Base-by-base conservation (phyloP, 225 moss, liverwort and hornwort species). In the Pseudisothecium myosuroides region DNA sequence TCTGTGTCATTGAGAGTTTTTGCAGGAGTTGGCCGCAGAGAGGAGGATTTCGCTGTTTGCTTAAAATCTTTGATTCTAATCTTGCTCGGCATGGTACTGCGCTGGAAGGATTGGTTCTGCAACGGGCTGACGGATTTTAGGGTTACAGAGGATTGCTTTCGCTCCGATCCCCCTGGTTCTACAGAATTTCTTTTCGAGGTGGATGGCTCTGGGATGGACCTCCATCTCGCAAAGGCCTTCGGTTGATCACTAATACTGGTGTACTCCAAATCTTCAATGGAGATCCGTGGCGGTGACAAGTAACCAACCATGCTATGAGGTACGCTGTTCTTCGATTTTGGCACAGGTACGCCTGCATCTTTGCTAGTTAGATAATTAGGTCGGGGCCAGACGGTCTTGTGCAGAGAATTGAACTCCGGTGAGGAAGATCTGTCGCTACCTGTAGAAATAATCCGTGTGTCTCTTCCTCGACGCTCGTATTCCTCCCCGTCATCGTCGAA, bases 201-300 rank as follows among this genome's bases (percentile, higher is more conserved):
- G 64, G 87, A 89, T 75, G 86, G 76, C 86, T 68, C 85, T 62
- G 73, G 63, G 23, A 72, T 87, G 66, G 82, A 92, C 76, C 84
- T 88, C 90, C 92, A 90, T 87, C 90, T 90, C 72, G 80, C 90
- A 39, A 88, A 90, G 52, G 84, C 81, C 82, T 85, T 92, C 73
- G 84, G 87, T 82, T 55, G 26, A 31, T 76, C 90, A 45, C 54
- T 89, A 22, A 20, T 86, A 82, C 52, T 87, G 45, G 61, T 80
- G 85, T 66, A 86, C 34, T 90, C 88, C 61, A 86, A 86, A 49
- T 88, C 89, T 52, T 66, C 88, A 62, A 85, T 73, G 66, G 88
- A 91, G 36, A 89, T 85, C 45, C 88, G 90, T 43, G 91, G 91
- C 36, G 93, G 91, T 69, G 93, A 91, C 85, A 90, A 89, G 78